Conservation (phyloP, 805 yeast genomes). For the Candida suzukii region DNA sequence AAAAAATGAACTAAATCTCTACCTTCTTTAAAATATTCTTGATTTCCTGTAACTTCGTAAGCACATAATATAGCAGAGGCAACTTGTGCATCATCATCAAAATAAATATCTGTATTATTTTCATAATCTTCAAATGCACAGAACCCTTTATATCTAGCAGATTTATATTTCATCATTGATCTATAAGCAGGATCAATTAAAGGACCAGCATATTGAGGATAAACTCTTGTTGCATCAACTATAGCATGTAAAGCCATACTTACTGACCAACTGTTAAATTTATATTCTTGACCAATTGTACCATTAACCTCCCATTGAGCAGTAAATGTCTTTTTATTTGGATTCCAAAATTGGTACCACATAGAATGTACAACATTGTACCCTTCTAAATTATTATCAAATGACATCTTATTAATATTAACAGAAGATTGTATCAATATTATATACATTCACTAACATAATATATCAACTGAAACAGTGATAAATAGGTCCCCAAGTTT, state of each 20-base stretch:
- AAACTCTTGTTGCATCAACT: conserved; percentile 53
- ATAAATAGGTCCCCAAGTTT: no score
- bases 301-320: conserved; percentile 35
- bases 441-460: no score
- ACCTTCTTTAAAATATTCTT: conserved; percentile 45
- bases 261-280: conserved; percentile 62
- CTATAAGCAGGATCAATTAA: conserved; percentile 45
- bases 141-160: conserved; percentile 44
- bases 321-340: conserved; percentile 28
- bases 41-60: conserved; percentile 58
- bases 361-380: conserved; percentile 31
- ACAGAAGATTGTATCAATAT: no score
- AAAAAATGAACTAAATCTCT: conserved; percentile 52
- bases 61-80: conserved; percentile 59
- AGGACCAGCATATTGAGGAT: conserved; percentile 46
- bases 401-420: no score
- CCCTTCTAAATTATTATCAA: conserved; percentile 29
- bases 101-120: conserved; percentile 55
- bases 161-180: conserved; percentile 45
- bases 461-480: no score
- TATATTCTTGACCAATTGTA: conserved; percentile 41
- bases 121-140: conserved; percentile 51
- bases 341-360: conserved; percentile 37
- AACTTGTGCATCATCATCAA: conserved; percentile 73
- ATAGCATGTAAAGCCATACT: conserved; percentile 61